A percentile compares a stretch with the other conserved stretches of the same genome.
Conservation (phyloP, 164 flowering plant genomes). For the Sedum album region DNA sequence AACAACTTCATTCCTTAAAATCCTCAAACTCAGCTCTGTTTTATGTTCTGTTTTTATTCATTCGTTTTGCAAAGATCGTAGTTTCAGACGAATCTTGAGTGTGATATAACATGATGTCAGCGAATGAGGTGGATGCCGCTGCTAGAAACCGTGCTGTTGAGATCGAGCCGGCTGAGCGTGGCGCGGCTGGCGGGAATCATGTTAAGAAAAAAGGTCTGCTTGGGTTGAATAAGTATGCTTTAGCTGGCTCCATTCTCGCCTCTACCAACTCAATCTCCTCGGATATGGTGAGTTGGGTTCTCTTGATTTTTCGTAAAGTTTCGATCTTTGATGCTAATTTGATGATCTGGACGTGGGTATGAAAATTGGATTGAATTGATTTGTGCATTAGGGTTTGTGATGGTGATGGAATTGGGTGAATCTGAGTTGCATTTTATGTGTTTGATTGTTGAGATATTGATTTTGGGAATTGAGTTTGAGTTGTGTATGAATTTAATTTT, state of each 20-base stretch:
- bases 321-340: not conserved
- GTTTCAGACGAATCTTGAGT: too few relatives aligned
- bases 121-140: not conserved
- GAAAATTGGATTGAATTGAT: not conserved
- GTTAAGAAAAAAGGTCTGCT: constrained; percentile 2
- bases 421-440: not conserved
- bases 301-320: not conserved
- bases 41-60: not conserved
- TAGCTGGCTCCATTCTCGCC: constrained; percentile 25
- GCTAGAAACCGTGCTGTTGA: not conserved
- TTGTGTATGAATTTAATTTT: not conserved
- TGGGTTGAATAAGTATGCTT: constrained; percentile 20
- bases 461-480: not conserved
- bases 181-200: not conserved
- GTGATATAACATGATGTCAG: not conserved
- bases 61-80: too few relatives aligned
- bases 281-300: constrained; percentile 29
- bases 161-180: constrained; percentile 3
- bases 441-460: not conserved
- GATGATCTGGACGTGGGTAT: too few relatives aligned
- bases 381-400: too few relatives aligned
- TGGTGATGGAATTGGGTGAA: too few relatives aligned
- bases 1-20: too few relatives aligned
- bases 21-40: not conserved
- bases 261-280: constrained; percentile 30